Percentiles rank a stretch among this genome's conserved stretches.
These are phyloP conservation scores for Cymbopogon flexuosus DNA, from an alignment of 202 grass and related monocot species.

Conservation along the genomic window DNA sequence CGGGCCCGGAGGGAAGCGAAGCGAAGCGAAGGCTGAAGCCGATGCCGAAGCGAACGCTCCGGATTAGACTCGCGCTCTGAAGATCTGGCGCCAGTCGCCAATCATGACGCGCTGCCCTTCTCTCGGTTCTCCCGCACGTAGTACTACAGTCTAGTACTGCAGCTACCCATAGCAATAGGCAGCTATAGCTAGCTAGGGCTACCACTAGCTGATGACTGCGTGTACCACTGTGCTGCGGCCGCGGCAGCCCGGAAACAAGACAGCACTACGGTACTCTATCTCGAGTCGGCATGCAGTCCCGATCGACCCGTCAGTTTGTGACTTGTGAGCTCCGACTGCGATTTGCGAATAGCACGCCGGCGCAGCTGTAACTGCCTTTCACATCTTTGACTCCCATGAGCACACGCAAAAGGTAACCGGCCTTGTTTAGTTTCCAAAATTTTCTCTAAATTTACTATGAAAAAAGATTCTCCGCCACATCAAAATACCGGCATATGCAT, in stretches of 20 bases:
- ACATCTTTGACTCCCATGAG: constrained; percentile 38
- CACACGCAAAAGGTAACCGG: constrained; percentile 24
- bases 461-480: no score
- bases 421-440: no score
- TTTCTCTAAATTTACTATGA: no score
- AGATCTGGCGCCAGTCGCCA: constrained; percentile 21
- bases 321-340: background rate
- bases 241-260: constrained; percentile 15
- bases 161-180: background rate
- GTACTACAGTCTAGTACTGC: background rate
- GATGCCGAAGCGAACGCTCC: background rate
- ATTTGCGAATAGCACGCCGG: background rate
- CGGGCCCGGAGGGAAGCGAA: background rate
- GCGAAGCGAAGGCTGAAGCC: no score
- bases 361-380: constrained; percentile 30
- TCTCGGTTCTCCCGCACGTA: constrained; percentile 20
- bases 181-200: constrained; percentile 22
- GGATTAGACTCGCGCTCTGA: constrained; percentile 36
- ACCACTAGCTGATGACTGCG: background rate
- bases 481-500: no score
- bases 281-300: no score
- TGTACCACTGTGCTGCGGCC: background rate
- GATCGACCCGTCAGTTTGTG: background rate
- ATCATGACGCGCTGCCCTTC: constrained; percentile 44
- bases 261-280: background rate